Conservation (phyloP, 805 yeast species). For the Limtongozyma cylindracea region DNA sequence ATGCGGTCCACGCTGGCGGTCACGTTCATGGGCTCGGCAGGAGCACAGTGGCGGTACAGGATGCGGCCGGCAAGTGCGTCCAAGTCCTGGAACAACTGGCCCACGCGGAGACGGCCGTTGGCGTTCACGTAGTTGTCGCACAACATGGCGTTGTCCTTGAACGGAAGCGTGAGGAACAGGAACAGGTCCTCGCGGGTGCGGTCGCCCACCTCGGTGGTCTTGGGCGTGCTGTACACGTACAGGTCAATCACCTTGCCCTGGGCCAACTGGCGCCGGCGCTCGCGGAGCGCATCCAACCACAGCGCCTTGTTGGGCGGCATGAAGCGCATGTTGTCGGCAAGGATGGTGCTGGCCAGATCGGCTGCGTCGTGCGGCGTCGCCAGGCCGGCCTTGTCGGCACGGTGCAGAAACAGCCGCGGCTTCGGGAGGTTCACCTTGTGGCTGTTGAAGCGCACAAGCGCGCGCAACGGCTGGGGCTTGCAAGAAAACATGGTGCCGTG, state of each 20-base stretch:
- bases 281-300: slow-evolving; percentile 70
- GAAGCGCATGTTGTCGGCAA: slow-evolving; percentile 22
- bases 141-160: slow-evolving; percentile 59
- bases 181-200: slow-evolving; percentile 62
- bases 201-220: slow-evolving; percentile 43
- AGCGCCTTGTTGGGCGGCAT: slow-evolving; percentile 29
- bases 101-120: slow-evolving; percentile 76
- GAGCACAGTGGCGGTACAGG: slow-evolving; percentile 81
- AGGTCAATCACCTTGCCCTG: slow-evolving; percentile 57
- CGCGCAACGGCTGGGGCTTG: too few species aligned
- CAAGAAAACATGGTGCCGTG: too few species aligned
- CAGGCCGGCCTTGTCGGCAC: too few species aligned
- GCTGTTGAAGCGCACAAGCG: too few species aligned
- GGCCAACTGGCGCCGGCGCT: slow-evolving; percentile 39
- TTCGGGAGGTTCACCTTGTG: too few species aligned
- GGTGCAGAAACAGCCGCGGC: too few species aligned
- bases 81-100: slow-evolving; percentile 81
- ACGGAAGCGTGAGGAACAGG: slow-evolving; percentile 45
- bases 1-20: slow-evolving; percentile 90
- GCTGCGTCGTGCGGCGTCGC: too few species aligned
- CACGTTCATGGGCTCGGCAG: slow-evolving; percentile 87
- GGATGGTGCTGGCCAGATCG: too few species aligned
- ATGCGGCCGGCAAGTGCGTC: slow-evolving; percentile 89
- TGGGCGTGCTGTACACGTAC: slow-evolving; percentile 46
- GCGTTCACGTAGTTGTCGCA: slow-evolving; percentile 80